Conservation (phyloP, 139 green algal species). For the Tetraselmis chui region DNA sequence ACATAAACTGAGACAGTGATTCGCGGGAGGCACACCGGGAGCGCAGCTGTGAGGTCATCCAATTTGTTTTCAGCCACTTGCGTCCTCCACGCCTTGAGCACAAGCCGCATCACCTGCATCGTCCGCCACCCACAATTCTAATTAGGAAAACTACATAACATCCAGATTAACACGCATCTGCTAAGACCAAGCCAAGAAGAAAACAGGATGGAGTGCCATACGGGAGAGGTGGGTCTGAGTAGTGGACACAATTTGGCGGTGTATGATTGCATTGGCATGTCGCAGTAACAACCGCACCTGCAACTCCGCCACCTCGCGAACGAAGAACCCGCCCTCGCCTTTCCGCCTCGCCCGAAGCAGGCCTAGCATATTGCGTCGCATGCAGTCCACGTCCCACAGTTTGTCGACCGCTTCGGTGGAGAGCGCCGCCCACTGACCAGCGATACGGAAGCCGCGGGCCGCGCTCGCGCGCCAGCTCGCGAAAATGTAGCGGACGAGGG, state of each 20-base stretch:
- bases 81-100: background rate
- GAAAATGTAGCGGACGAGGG: background rate
- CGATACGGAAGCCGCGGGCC: background rate
- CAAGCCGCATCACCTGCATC: background rate
- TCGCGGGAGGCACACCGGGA: background rate
- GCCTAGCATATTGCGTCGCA: background rate
- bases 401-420: background rate
- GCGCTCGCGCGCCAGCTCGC: background rate
- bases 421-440: background rate
- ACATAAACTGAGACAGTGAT: no score
- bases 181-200: no score
- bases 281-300: background rate
- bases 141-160: no score
- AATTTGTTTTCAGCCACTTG: background rate
- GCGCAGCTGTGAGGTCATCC: background rate
- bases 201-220: no score
- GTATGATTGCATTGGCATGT: background rate
- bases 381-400: background rate
- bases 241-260: no score
- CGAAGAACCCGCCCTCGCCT: background rate
- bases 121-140: no score
- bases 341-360: background rate
- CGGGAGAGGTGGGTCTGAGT: no score
- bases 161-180: no score
- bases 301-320: background rate